Base-by-base conservation (phyloP, 331 rosid genomes). In the Rosa hybrid region DNA sequence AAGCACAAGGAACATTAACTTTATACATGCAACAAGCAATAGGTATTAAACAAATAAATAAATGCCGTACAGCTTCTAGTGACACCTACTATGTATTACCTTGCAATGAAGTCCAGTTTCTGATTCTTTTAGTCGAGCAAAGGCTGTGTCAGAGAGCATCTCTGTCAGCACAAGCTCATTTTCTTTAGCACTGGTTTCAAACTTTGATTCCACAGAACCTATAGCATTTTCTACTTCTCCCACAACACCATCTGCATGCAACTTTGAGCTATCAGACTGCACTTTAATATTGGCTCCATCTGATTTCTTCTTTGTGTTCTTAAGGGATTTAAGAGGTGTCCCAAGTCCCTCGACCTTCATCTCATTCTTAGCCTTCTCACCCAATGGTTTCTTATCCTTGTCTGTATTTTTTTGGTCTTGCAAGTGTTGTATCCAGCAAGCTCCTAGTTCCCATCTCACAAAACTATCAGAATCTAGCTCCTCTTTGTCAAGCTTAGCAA, bases 401-500 rank as follows among this genome's bases (percentile, higher is more conserved):
- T 88, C 94, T 30, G 97, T 50, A 84, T 83, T 96, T 87, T 87
- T 93, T 81, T 93, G 98, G 89, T 93, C 99, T 78, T 93, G 98
- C 91, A 96, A 89, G 86, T 96, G 99, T 76, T 96, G 99, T 83
- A 96, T 91, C 99, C 99, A 96, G 88, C 98, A 96, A 71, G 99
- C 99, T 81, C 99, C 99, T 74, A 96, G 98, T 87, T 96, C 99
- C 99, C 99, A 96, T 87, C 99, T 90, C 72, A 93, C 90, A 84
- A 88, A 91, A 75, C 82, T 83, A 81, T 90, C 94, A 64, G 76
- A 82, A 74, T 70, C 80, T n/a, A 45, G 38, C 77, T 90, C 91
- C 88, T 96, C 97, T 68, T 91, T 85, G 84, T 93, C 94, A 71
- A 96, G 94, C 86, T 91, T 88, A 74, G 85, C 82, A 83, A 93